A percentile compares a stretch with the other conserved stretches of the same genome.
These are phyloP conservation scores for Serendipita sp. DNA, from an alignment of 768 basidiomycete species.

Conservation along the genomic window DNA sequence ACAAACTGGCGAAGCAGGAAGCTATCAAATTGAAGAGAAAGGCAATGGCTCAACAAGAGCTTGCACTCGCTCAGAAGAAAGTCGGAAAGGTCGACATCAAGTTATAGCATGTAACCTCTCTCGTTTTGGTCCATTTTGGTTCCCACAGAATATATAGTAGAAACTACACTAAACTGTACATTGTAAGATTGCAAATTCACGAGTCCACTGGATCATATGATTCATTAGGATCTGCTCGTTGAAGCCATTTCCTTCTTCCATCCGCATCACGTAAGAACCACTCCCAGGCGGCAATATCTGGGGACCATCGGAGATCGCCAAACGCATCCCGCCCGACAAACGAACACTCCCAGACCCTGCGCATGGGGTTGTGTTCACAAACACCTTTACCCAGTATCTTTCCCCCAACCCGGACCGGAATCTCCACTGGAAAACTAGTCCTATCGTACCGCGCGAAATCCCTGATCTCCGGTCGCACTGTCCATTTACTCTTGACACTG, in stretches of 20 bases:
- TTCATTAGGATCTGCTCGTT: neutral
- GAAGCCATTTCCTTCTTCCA: conserved; percentile 3
- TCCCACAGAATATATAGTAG: neutral
- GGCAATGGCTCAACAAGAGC: neutral
- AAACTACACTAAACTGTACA: neutral
- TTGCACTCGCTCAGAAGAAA: neutral
- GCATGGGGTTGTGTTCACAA: neutral
- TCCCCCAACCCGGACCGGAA: neutral
- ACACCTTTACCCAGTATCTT: neutral
- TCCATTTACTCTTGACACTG: neutral
- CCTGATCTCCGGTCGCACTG: neutral
- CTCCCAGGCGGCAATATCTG: conserved; percentile 3
- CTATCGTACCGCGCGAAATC: neutral
- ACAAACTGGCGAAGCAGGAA: neutral
- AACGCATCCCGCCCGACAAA: neutral
- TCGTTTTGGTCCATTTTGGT: neutral
- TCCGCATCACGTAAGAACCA: neutral
- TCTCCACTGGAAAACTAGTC: neutral
- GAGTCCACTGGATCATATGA: neutral
- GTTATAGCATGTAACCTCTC: neutral
- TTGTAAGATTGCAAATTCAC: neutral
- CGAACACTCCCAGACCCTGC: neutral
- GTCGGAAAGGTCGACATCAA: neutral
- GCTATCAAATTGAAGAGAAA: neutral
- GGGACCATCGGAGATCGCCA: neutral